A percentile compares a stretch with the other conserved stretches of the same genome.
Conservation (phyloP, 2,329 filamentous ascomycete species). For the Cladorrhinum sp. region DNA sequence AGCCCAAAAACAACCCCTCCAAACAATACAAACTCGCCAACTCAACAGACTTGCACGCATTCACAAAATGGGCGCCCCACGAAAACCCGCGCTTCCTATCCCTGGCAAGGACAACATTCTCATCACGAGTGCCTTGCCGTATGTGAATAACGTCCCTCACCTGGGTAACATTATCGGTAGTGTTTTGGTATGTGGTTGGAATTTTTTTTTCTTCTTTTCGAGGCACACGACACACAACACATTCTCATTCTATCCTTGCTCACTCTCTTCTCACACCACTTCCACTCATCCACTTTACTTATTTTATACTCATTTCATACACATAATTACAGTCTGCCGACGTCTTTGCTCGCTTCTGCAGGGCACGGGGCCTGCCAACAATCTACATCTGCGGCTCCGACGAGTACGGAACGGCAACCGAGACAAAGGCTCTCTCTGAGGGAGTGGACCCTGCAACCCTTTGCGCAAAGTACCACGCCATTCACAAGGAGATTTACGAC, state of each 20-base stretch:
- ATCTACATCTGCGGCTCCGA: slow-evolving; percentile 85
- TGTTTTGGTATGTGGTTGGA: slow-evolving; percentile 52
- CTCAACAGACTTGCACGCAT: not conserved
- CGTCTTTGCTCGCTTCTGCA: slow-evolving; percentile 78
- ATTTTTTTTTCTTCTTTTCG: slow-evolving; percentile 5
- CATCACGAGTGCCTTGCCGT: slow-evolving; percentile 87
- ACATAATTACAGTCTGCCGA: slow-evolving; percentile 60
- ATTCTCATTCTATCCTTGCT: too few relatives aligned
- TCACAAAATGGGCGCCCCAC: slow-evolving; percentile 21
- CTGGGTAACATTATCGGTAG: slow-evolving; percentile 85
- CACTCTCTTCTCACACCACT: too few relatives aligned
- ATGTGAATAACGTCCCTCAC: slow-evolving; percentile 77
- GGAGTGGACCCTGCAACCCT: slow-evolving; percentile 77
- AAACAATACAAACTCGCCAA: not conserved
- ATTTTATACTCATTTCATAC: not conserved
- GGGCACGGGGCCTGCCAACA: slow-evolving; percentile 73
- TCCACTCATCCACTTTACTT: not conserved
- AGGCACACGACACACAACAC: too few relatives aligned
- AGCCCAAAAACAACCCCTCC: slow-evolving; percentile 11
- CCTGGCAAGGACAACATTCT: slow-evolving; percentile 81
- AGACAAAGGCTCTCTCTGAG: slow-evolving; percentile 91
- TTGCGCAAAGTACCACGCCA: slow-evolving; percentile 87
- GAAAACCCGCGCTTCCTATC: slow-evolving; percentile 56
- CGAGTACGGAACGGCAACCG: slow-evolving; percentile 93
- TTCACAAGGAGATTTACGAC: slow-evolving; percentile 88